Base-by-base conservation (phyloP, 192 early-diverging fungal species). In the Gonapodya prolifera region DNA sequence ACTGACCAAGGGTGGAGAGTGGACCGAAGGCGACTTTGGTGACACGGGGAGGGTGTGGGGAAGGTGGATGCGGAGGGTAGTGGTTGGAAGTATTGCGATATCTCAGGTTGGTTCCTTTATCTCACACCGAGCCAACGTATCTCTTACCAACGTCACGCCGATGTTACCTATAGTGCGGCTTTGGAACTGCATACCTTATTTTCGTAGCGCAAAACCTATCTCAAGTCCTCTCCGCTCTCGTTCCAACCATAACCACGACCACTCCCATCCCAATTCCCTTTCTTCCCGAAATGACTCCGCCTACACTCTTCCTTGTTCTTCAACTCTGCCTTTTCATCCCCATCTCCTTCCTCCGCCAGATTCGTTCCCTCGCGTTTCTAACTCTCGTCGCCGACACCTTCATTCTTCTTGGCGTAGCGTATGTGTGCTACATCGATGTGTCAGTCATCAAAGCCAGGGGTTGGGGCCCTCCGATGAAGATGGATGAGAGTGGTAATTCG, bases 381-480 rank as follows among this genome's bases (percentile, higher is more conserved):
- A 69, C 13, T 2, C 86, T 97, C 23, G 85, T 98, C 69, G 96
- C 95, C 30, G 95, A 97, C 83, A 84, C 93, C 1, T 98, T 98
- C 79, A 97, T 98, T 78, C 85, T 97, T 75, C 69, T 93, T 70
- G 96, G 96, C 0, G 84, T 98, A 28, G 83, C 87, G 1, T 97
- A 95, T 81, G 83, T 76, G 30, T 34, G n/a, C 35, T 0, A 31
- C 29, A 30, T 30, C 45, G 23, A 28, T 1, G 13, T 69, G 45
- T 8, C 8, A n/a, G n/a, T 69, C 13, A 69, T 69, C 45, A 8
- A n/a, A 8, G 23, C 75, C 75, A 33, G 34, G 30, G 23, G 34
- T 29, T 34, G 31, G 75, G 75, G 45, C 45, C n/a, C n/a, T n/a
- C n/a, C n/a, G n/a, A n/a, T n/a, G n/a, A n/a, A n/a, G n/a, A n/a